phyloP scores from a whole-genome alignment of 2,329 filamentous ascomycete species.

The Neofusicoccum laricinum region DNA sequence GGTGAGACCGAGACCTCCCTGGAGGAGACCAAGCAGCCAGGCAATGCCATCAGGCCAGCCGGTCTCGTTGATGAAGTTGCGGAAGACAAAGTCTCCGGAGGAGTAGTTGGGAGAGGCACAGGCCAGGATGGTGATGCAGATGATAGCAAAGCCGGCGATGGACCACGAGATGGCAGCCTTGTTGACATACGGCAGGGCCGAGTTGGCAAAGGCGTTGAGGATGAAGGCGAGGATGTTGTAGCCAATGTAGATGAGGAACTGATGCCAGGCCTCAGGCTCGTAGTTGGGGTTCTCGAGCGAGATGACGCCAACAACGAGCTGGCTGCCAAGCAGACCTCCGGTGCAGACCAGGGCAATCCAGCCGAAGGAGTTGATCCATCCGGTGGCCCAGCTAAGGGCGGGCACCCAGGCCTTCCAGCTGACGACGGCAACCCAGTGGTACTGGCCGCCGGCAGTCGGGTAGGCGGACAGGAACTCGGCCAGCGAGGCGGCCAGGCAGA shows the following conservation, averaged over 20 bases:
- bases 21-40: constrained; percentile 51
- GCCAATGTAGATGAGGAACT: constrained; percentile 69
- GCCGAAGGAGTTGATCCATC: constrained; percentile 71
- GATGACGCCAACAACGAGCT: constrained; percentile 65
- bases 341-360: constrained; percentile 68
- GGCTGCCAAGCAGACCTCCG: constrained; percentile 64
- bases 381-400: constrained; percentile 66
- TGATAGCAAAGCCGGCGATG: constrained; percentile 64
- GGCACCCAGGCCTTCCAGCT: constrained; percentile 60
- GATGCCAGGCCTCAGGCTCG: constrained; percentile 62
- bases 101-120: constrained; percentile 65
- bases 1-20: constrained; percentile 54
- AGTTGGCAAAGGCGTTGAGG: constrained; percentile 64
- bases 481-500: constrained; percentile 66
- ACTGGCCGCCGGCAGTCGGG: constrained; percentile 54
- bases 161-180: constrained; percentile 71
- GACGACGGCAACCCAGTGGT: constrained; percentile 70
- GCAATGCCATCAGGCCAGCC: constrained; percentile 68
- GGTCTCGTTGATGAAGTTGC: constrained; percentile 64
- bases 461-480: constrained; percentile 70
- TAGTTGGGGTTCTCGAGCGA: constrained; percentile 60
- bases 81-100: constrained; percentile 63
- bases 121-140: constrained; percentile 66
- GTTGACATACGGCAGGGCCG: constrained; percentile 62
- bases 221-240: constrained; percentile 60